Evolutionary conservation across 176 grass and related monocot genomes (phyloP), one percentile per base, ranked within the genome.

Genomic region (Saccharum officinarum): DNA sequence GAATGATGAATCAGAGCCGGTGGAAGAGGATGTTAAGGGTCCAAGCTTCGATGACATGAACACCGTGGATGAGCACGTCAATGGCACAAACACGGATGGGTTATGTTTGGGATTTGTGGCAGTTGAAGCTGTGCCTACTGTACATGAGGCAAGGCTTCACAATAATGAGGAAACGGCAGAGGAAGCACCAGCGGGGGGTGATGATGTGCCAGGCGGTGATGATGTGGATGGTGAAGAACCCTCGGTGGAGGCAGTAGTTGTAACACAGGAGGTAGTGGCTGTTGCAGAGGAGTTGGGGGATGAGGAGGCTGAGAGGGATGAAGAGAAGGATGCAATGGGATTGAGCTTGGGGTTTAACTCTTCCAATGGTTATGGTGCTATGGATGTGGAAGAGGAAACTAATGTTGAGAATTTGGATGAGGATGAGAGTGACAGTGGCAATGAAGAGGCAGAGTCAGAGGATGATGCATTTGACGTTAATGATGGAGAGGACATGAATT

Each of bases 401-500:
- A 69, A 78, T 85, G 46, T 80, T n/a, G 70, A 78, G 40, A 89
- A 90, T 88, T 34, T 77, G 20, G 85, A 88, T 73, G 87, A 66
- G 12, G 84, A 88, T 81, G 87, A 81, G 22, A 50, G 13, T 82
- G 88, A 82, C 44, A 90, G 60, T 67, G 75, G 36, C 71, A 75
- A 80, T 63, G 89, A 84, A 79, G 89, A 87, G 76, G 70, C 7
- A 5, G 79, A 63, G 22, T 84, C 83, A 78, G 87, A 86, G 45
- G 80, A 75, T 31, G 91, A 90, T 84, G 85, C 39, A 65, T 93
- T 87, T 63, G 88, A 82, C 14, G 86, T 28, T 72, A 91, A 86
- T 63, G 83, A 76, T 80, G 78, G 33, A 37, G 77, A 89, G 20
- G 85, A 86, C 14, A 87, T 83, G 69, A 88, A 80, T 82, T 94